A percentile compares a stretch with the other conserved stretches of the same genome.
Conservation (phyloP, 768 basidiomycete genomes). For the Rhodotorula graminis region DNA sequence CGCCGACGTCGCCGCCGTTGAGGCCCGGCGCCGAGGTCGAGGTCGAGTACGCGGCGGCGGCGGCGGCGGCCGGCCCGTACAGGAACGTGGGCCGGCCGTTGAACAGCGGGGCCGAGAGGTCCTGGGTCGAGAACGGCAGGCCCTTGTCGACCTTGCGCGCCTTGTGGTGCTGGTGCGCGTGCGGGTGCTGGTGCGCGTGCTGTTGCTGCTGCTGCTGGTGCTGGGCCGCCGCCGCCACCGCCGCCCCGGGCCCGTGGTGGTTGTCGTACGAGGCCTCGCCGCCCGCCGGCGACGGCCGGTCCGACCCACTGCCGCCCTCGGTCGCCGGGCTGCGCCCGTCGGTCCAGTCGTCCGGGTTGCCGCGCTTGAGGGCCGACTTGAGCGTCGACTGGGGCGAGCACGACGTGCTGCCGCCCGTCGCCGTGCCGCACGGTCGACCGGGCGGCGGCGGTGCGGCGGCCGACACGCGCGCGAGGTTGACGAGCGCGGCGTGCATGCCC, state of each 20-base stretch:
- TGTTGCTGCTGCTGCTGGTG: background rate
- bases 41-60: too few relatives aligned
- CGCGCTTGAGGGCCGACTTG: conserved; percentile 10
- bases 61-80: background rate
- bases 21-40: background rate
- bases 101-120: conserved; percentile 22
- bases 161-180: background rate
- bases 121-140: conserved; percentile 30
- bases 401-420: too few relatives aligned
- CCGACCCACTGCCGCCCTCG: background rate
- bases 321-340: conserved; percentile 8
- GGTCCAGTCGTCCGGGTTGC: conserved; percentile 12
- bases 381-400: background rate
- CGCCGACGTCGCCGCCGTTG: background rate
- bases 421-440: too few relatives aligned
- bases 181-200: too few relatives aligned
- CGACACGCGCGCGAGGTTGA: conserved; percentile 1
- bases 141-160: background rate
- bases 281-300: conserved; percentile 2
- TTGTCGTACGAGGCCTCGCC: background rate
- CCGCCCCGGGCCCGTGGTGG: too few relatives aligned
- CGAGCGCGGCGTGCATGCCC: conserved; percentile 9
- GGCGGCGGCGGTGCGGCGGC: background rate
- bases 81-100: conserved; percentile 29
- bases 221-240: background rate